Evolutionary conservation across 129 eudicot species (phyloP).

Genomic region (Flaveria trinervia): DNA sequence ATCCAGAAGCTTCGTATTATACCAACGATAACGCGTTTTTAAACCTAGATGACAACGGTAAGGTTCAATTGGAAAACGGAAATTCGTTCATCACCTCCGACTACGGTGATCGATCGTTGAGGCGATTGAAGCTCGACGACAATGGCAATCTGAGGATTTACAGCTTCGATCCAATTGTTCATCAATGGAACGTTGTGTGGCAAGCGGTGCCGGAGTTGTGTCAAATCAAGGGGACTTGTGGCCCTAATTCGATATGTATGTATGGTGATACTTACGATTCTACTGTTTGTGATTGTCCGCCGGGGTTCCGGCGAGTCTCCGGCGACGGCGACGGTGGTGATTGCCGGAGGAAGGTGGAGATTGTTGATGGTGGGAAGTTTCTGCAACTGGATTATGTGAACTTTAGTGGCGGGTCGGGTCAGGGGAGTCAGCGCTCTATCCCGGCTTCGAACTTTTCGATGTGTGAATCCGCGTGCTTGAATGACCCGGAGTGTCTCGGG

Average conservation of each 20-base stretch:
- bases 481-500: slow-evolving; percentile 51
- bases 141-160: slow-evolving; percentile 68
- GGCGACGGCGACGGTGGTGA: slow-evolving; percentile 13
- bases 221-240: slow-evolving; percentile 59
- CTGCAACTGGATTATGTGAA: slow-evolving; percentile 70
- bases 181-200: slow-evolving; percentile 70
- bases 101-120: slow-evolving; percentile 41
- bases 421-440: slow-evolving; percentile 3
- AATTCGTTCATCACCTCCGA: slow-evolving; percentile 47
- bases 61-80: slow-evolving; percentile 29
- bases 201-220: slow-evolving; percentile 62
- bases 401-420: slow-evolving; percentile 54
- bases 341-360: slow-evolving; percentile 32
- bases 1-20: slow-evolving; percentile 35
- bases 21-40: slow-evolving; percentile 22
- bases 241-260: slow-evolving; percentile 58
- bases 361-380: slow-evolving; percentile 39
- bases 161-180: slow-evolving; percentile 39
- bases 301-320: slow-evolving; percentile 46
- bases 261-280: slow-evolving; percentile 46
- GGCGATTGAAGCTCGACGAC: slow-evolving; percentile 61
- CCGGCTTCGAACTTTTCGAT: slow-evolving; percentile 36
- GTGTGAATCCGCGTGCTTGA: slow-evolving; percentile 52
- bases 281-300: slow-evolving; percentile 71
- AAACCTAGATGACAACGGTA: slow-evolving; percentile 40